These are phyloP conservation scores for Phytophthora crassamura DNA, from an alignment of 352 stramenopile species.

Conservation along the genomic window DNA sequence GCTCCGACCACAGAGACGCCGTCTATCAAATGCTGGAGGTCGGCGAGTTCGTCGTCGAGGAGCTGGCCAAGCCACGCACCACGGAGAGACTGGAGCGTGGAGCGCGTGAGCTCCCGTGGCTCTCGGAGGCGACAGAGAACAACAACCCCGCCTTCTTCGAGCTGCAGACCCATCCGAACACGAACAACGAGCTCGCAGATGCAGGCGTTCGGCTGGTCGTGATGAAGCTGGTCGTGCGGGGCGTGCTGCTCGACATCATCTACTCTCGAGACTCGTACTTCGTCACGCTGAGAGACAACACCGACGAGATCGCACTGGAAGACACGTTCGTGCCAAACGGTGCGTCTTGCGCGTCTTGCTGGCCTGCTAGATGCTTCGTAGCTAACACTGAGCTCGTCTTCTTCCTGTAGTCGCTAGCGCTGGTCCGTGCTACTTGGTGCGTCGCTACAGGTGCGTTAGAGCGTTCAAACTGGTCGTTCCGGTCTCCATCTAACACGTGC, in stretches of 20 bases:
- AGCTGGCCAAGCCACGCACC: slow-evolving; percentile 67
- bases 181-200: slow-evolving; percentile 44
- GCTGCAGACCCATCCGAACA: slow-evolving; percentile 56
- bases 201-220: slow-evolving; percentile 61
- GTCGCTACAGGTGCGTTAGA: slow-evolving; percentile 50
- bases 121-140: slow-evolving; percentile 39
- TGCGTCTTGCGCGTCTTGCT: slow-evolving; percentile 16
- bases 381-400: neutral
- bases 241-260: slow-evolving; percentile 66
- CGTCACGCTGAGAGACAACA: slow-evolving; percentile 58
- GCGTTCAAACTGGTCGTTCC: neutral
- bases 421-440: slow-evolving; percentile 63
- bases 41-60: slow-evolving; percentile 70
- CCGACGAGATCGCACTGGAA: slow-evolving; percentile 59
- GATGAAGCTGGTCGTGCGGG: slow-evolving; percentile 76
- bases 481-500: neutral
- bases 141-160: slow-evolving; percentile 65
- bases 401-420: slow-evolving; percentile 46
- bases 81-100: slow-evolving; percentile 54
- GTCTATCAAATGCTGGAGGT: slow-evolving; percentile 77
- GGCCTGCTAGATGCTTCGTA: neutral
- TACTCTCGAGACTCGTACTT: slow-evolving; percentile 74
- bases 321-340: slow-evolving; percentile 69
- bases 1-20: slow-evolving; percentile 53
- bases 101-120: slow-evolving; percentile 58